These are phyloP conservation scores for Parathielavia appendiculata DNA, from an alignment of 495 filamentous ascomycete species.

Conservation along the genomic window DNA sequence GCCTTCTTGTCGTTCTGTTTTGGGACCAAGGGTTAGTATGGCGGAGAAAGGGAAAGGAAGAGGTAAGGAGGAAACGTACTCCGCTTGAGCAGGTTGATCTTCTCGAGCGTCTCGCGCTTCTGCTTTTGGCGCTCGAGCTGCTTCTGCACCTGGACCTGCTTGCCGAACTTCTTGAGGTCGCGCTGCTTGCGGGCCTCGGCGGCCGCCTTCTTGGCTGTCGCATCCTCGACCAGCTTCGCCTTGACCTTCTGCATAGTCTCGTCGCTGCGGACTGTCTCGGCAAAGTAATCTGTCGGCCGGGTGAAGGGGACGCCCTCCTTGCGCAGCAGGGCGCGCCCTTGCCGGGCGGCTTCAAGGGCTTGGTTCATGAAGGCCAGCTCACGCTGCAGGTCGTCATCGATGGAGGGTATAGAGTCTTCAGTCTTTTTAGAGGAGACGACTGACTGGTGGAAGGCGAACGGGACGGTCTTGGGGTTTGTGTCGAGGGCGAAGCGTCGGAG, in stretches of 20 bases:
- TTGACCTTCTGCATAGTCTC: constrained; percentile 97
- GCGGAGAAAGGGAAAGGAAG: background rate
- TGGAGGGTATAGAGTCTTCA: constrained; percentile 56
- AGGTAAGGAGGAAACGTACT: constrained; percentile 54
- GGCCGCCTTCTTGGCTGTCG: constrained; percentile 84
- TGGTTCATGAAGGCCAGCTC: constrained; percentile 94
- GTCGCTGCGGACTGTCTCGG: constrained; percentile 97
- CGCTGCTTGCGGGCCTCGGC: constrained; percentile 86
- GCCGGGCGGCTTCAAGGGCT: constrained; percentile 68
- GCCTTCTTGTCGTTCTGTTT: constrained; percentile 74
- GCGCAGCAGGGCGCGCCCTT: constrained; percentile 66
- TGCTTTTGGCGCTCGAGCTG: constrained; percentile 85
- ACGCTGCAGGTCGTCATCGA: constrained; percentile 79
- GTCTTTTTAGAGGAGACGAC: constrained; percentile 46
- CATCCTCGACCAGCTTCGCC: constrained; percentile 86
- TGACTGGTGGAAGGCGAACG: constrained; percentile 53
- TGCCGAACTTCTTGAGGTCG: constrained; percentile 98
- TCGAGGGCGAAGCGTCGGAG: constrained; percentile 72
- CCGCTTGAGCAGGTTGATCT: constrained; percentile 87
- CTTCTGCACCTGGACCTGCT: constrained; percentile 96
- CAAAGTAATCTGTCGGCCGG: constrained; percentile 89
- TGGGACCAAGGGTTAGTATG: constrained; percentile 9
- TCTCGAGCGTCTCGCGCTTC: constrained; percentile 86
- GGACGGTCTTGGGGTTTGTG: constrained; percentile 40
- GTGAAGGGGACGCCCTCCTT: constrained; percentile 81